Evolutionary conservation across 768 basidiomycete genomes (phyloP).

Genomic region (Tricholoma saponaceum): DNA sequence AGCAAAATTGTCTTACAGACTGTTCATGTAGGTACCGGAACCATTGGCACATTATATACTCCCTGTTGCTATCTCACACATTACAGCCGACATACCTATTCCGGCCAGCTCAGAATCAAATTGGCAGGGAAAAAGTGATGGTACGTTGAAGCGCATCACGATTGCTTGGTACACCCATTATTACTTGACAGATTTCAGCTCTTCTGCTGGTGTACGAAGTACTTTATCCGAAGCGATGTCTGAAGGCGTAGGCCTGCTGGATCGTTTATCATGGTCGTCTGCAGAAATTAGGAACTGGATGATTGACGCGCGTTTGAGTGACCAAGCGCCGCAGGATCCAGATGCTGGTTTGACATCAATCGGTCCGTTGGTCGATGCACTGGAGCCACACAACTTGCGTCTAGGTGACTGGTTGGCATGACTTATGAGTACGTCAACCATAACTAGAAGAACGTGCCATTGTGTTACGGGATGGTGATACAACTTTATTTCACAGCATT

Average conservation of each 20-base stretch:
- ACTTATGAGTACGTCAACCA: background rate
- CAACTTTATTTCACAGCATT: background rate
- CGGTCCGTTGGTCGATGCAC: background rate
- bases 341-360: background rate
- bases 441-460: background rate
- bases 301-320: constrained; percentile 1
- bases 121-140: constrained; percentile 39
- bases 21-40: constrained; percentile 38
- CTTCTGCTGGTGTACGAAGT: constrained; percentile 29
- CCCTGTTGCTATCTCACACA: constrained; percentile 22
- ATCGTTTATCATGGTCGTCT: background rate
- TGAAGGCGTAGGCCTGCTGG: constrained; percentile 3
- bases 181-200: constrained; percentile 24
- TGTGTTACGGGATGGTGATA: background rate
- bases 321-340: constrained; percentile 1
- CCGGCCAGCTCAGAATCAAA: constrained; percentile 37
- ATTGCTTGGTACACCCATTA: background rate
- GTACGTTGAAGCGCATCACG: constrained; percentile 17
- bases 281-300: constrained; percentile 6
- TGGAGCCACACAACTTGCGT: background rate
- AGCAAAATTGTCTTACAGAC: constrained; percentile 8
- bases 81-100: constrained; percentile 15
- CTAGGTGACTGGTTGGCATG: constrained; percentile 24
- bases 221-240: constrained; percentile 5
- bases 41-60: constrained; percentile 25